Percentiles rank a stretch among this genome's conserved stretches.
Evolutionary conservation across 2,329 filamentous ascomycete species (phyloP).

Genomic region (Pyrenophora tritici-repentis): DNA sequence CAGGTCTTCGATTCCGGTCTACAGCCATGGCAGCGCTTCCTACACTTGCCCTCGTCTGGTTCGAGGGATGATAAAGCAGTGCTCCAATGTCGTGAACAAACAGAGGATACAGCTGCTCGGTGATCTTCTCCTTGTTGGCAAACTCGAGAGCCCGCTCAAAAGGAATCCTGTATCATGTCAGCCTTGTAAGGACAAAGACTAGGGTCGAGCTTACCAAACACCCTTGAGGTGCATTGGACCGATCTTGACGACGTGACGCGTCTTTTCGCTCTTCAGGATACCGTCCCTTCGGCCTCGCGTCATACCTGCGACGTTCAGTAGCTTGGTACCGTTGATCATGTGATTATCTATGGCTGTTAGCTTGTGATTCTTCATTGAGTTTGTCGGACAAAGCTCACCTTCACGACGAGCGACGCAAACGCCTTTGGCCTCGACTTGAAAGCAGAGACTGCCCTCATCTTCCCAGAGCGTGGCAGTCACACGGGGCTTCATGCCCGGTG

Average conservation of each 20-base stretch:
- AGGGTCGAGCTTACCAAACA: slow-evolving; percentile 35
- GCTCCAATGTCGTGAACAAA: slow-evolving; percentile 98
- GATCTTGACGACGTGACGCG: slow-evolving; percentile 96
- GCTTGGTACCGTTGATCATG: slow-evolving; percentile 98
- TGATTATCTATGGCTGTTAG: slow-evolving; percentile 73
- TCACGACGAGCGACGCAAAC: slow-evolving; percentile 94
- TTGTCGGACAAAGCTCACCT: slow-evolving; percentile 57
- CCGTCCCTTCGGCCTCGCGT: slow-evolving; percentile 93
- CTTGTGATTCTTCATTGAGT: too few relatives aligned
- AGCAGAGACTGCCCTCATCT: slow-evolving; percentile 95
- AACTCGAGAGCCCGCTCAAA: slow-evolving; percentile 98
- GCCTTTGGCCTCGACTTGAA: slow-evolving; percentile 94
- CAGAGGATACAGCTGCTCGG: slow-evolving; percentile 88
- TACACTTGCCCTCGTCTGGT: slow-evolving; percentile 79
- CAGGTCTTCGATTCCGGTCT: slow-evolving; percentile 60
- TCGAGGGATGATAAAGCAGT: slow-evolving; percentile 89
- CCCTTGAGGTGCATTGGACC: slow-evolving; percentile 99
- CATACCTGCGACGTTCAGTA: slow-evolving; percentile 97
- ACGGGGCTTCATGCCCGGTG: slow-evolving; percentile 91
- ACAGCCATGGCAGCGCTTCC: slow-evolving; percentile 74
- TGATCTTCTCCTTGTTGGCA: slow-evolving; percentile 99
- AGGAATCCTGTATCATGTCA: slow-evolving; percentile 73
- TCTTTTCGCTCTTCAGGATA: slow-evolving; percentile 96
- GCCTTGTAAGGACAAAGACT: not conserved
- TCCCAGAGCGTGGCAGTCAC: slow-evolving; percentile 98